These are phyloP conservation scores for Naganishia sp. DNA, from an alignment of 1,284 basidiomycete genomes.

Conservation along the genomic window DNA sequence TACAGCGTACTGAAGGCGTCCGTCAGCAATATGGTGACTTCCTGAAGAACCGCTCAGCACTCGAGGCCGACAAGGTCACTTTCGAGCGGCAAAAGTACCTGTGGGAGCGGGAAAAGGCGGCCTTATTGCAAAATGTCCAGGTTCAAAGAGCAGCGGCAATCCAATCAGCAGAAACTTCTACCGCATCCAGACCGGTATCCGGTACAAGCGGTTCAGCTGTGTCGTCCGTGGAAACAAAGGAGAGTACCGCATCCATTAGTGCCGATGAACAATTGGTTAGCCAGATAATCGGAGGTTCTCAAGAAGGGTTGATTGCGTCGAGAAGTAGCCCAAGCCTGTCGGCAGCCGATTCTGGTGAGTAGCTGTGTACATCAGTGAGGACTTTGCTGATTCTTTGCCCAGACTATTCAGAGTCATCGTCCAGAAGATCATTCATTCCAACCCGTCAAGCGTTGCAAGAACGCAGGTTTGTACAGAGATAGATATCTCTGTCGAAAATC, in stretches of 20 bases:
- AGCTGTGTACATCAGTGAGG: not conserved
- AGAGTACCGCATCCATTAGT: slow-evolving; percentile 3
- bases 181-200: not conserved
- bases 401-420: not conserved
- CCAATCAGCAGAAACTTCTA: not conserved
- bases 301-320: slow-evolving; percentile 5
- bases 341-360: slow-evolving; percentile 11
- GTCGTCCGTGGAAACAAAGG: not conserved
- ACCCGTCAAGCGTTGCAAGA: slow-evolving; percentile 17
- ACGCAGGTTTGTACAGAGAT: slow-evolving; percentile 3
- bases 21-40: slow-evolving; percentile 16
- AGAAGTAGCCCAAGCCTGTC: slow-evolving; percentile 20
- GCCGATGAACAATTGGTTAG: slow-evolving; percentile 15
- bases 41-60: slow-evolving; percentile 4
- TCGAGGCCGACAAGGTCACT: slow-evolving; percentile 12
- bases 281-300: slow-evolving; percentile 11
- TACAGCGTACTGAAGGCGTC: slow-evolving; percentile 1
- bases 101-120: slow-evolving; percentile 22
- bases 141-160: not conserved
- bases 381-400: not conserved
- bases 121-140: not conserved
- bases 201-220: not conserved
- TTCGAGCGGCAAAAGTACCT: slow-evolving; percentile 13
- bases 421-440: slow-evolving; percentile 15
- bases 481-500: not conserved